Conservation (phyloP, 441 rosid genomes). For the Euphorbia celastroides region DNA sequence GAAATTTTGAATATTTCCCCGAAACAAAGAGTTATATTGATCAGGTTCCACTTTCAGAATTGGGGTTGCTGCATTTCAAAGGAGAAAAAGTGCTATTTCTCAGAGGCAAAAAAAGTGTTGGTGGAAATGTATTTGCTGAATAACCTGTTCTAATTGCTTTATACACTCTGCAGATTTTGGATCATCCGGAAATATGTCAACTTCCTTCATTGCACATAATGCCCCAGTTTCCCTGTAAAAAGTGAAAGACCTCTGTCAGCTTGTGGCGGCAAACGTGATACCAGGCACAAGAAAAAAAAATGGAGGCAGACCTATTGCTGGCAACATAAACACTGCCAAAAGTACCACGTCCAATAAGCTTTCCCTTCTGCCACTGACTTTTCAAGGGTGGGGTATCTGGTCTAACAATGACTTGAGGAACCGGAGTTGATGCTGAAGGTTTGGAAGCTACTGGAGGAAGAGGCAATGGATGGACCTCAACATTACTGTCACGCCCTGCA, state of each 20-base stretch:
- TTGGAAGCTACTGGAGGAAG: conserved; percentile 45
- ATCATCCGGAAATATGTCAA: conserved; percentile 73
- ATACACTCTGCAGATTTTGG: conserved; percentile 78
- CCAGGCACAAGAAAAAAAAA: conserved; percentile 2
- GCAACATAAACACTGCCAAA: conserved; percentile 66
- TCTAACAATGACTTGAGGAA: conserved; percentile 24
- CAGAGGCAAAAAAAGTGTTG: no score
- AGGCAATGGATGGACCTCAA: conserved; percentile 53
- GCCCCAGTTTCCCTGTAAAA: conserved; percentile 80
- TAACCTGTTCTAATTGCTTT: conserved; percentile 86
- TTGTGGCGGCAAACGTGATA: neutral
- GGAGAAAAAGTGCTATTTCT: no score
- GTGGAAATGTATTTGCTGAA: neutral
- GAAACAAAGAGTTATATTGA: no score
- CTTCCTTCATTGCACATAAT: conserved; percentile 90
- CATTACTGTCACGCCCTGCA: conserved; percentile 26
- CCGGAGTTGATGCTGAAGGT: conserved; percentile 20
- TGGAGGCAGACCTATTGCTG: conserved; percentile 36
- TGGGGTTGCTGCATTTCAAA: no score
- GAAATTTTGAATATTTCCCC: no score
- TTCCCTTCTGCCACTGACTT: conserved; percentile 69
- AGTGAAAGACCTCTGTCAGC: neutral
- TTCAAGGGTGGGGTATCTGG: conserved; percentile 23
- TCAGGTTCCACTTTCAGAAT: no score
- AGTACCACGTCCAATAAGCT: conserved; percentile 70